phyloP scores from a whole-genome alignment of 2,329 filamentous ascomycete genomes.

The Microdochium bolleyi region DNA sequence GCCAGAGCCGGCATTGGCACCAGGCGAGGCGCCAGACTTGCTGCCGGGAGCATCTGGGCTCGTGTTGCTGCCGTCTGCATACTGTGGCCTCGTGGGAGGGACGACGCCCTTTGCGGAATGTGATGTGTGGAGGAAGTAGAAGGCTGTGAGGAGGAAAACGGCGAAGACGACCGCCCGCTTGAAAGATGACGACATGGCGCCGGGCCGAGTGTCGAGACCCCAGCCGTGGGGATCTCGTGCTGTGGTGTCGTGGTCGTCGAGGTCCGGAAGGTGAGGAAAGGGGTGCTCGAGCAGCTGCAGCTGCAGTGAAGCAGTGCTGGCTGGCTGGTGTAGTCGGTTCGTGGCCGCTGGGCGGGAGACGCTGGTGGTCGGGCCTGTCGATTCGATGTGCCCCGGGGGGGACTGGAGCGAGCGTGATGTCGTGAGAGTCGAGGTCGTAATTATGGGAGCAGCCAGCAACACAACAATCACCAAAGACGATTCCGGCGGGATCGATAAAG shows the following conservation, averaged over 20 bases:
- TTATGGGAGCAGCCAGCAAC: too few species aligned
- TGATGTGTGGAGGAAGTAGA: conserved; percentile 22
- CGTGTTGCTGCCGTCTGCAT: conserved; percentile 5
- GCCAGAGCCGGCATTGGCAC: conserved; percentile 4
- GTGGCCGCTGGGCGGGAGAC: too few species aligned
- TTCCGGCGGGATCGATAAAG: too few species aligned
- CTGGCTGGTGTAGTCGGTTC: too few species aligned
- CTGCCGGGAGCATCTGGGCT: conserved; percentile 9
- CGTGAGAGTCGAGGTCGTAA: too few species aligned
- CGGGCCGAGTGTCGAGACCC: neutral
- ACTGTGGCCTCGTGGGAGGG: conserved; percentile 13
- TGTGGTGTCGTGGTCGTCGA: conserved; percentile 1
- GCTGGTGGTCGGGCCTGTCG: too few species aligned
- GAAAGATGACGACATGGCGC: conserved; percentile 21
- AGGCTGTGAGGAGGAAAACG: conserved; percentile 22
- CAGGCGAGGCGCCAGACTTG: conserved; percentile 9
- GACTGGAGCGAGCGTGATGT: too few species aligned
- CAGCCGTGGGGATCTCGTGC: conserved; percentile 4
- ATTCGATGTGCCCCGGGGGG: too few species aligned
- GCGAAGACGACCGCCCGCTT: conserved; percentile 22
- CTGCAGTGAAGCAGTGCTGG: too few species aligned
- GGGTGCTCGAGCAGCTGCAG: neutral
- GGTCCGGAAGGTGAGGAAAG: neutral
- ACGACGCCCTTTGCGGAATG: conserved; percentile 17
- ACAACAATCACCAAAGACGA: too few species aligned